Evolutionary conservation across 2,329 filamentous ascomycete species (phyloP), one percentile per base, ranked within the genome.

Genomic region (Fonsecaea multimorphosa): DNA sequence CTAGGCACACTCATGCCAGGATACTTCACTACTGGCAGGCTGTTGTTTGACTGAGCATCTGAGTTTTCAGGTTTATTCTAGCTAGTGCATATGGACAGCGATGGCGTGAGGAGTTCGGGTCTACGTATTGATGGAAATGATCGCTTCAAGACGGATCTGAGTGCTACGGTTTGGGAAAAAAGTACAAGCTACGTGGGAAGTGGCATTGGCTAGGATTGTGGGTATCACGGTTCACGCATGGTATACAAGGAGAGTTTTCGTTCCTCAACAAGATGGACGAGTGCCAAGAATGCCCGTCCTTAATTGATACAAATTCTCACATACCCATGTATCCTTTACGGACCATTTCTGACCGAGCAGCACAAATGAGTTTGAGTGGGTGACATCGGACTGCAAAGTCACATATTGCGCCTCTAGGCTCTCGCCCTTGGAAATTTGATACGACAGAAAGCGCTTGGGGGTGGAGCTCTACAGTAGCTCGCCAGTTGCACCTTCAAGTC

Each of bases 61-160:
- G n/a, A 51, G 36, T 29, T 44, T n/a, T 32, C 6, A 32, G 32
- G 24, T 54, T 51, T 59, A 3, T 38, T 32, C 29, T 16, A n/a
- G 46, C 29, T 31, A 31, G 56, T 22, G 27, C 56, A 49, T 49
- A 61, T 24, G 34, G 52, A 57, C 38, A 67, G 64, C 64, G 61
- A 53, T 44, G 64, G 64, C 53, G 60, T 32, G 51, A 36, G 64
- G 64, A 55, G 64, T 61, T 34, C 19, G 46, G 46, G 19, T 22
- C 32, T 24, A 58, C 34, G n/a, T 49, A 29, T 14, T 19, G 29
- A 34, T 19, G 38, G 38, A 14, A 19, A 22, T 32, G 14, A 12
- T 11, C 11, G 24, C 29, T 31, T 29, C 31, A 31, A 22, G 56
- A 32, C 31, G 27, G 19, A 11, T 51, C 16, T 58, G 56, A 46